Percentiles rank a stretch among this genome's conserved stretches.
Conservation (phyloP, 345 rosid genomes). For the Jatropha curcas region DNA sequence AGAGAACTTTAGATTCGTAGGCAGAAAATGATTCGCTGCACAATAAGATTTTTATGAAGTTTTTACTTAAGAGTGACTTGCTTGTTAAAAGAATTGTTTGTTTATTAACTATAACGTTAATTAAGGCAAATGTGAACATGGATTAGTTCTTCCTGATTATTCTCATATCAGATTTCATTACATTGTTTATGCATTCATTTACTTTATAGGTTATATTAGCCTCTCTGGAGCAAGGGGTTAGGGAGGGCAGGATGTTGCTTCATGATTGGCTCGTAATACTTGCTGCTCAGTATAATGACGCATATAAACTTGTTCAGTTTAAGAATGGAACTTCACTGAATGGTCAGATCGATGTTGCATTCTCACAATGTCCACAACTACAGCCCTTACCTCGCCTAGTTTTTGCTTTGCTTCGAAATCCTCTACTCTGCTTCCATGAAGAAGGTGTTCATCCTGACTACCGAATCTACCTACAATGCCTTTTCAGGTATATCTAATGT, state of each 20-base stretch:
- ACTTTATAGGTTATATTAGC: constrained; percentile 69
- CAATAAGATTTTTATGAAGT: not conserved
- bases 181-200: constrained; percentile 1
- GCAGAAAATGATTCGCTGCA: not conserved
- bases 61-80: not conserved
- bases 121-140: not conserved
- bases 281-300: constrained; percentile 79
- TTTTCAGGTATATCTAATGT: constrained; percentile 70
- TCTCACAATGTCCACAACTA: constrained; percentile 90
- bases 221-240: constrained; percentile 86
- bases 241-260: constrained; percentile 90
- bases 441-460: constrained; percentile 99
- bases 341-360: constrained; percentile 76
- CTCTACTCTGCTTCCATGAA: constrained; percentile 90
- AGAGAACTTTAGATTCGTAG: not conserved
- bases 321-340: constrained; percentile 57
- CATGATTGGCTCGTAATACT: constrained; percentile 98
- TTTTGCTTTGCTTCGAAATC: constrained; percentile 92
- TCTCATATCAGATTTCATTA: too few species aligned
- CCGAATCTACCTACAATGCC: constrained; percentile 91
- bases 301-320: constrained; percentile 60
- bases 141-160: not conserved
- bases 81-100: not conserved
- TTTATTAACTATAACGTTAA: not conserved
- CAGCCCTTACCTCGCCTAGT: constrained; percentile 83